phyloP scores from a whole-genome alignment of 202 grass and related monocot genomes.

The Brachypodium distachyon region DNA sequence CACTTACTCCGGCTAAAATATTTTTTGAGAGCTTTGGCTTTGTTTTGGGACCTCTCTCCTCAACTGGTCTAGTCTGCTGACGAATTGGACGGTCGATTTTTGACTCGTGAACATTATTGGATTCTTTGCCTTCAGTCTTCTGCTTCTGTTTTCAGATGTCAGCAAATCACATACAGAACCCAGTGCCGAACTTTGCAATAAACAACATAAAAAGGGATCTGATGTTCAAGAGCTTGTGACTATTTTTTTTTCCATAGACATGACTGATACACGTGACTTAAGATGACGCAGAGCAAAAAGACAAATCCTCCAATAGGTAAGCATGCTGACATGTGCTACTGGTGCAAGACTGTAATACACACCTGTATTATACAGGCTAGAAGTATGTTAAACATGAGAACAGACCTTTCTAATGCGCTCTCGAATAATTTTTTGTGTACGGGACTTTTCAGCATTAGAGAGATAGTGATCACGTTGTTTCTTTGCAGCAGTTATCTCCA shows the following conservation, averaged over 20 bases:
- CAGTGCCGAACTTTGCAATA: not conserved
- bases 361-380: not conserved
- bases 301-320: not conserved
- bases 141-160: slow-evolving; percentile 52
- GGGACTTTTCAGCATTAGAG: slow-evolving; percentile 67
- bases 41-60: slow-evolving; percentile 26
- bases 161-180: slow-evolving; percentile 5
- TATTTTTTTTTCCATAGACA: not conserved
- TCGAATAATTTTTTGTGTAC: slow-evolving; percentile 46
- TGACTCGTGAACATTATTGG: not conserved
- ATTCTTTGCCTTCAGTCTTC: slow-evolving; percentile 45
- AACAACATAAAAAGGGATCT: not conserved
- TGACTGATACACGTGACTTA: not conserved
- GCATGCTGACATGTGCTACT: not conserved
- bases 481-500: slow-evolving; percentile 94
- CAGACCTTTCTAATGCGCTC: slow-evolving; percentile 74
- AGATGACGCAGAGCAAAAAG: not conserved
- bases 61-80: slow-evolving; percentile 63
- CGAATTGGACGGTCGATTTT: slow-evolving; percentile 40
- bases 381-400: slow-evolving; percentile 1
- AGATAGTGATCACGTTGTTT: slow-evolving; percentile 87
- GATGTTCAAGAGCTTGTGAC: not conserved
- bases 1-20: slow-evolving; percentile 68
- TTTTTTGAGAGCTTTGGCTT: slow-evolving; percentile 62
- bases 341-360: not conserved